Base-by-base conservation (phyloP, 129 eudicot species). In the Artemisia tridentata region DNA sequence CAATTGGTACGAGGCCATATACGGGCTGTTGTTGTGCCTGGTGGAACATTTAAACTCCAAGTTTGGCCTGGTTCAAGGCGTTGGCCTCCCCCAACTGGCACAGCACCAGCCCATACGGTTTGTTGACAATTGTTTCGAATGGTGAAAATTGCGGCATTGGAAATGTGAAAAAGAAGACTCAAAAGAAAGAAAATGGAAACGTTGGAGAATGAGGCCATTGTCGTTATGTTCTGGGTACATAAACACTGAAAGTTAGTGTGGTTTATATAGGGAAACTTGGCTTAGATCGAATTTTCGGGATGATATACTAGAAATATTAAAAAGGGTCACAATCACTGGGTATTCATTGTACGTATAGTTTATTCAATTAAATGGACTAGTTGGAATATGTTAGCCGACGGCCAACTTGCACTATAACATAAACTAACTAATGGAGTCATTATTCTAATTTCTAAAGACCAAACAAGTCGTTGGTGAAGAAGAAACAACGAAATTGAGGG, bases 21-120 rank as follows among this genome's bases (percentile, higher is more conserved):
- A 27, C 82, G 82, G 23, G 74, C 82, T 15, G 11, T 3, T 51
- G 38, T 0, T 18, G 82, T 72, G 34, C 82, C 82, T 0, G 78
- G 56, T 14, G 69, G 4, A 0, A 73, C 69, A 11, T 20, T 0
- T 3, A 87, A 9, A 0, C 45, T 14, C 95, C 88, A 85, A 0
- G 68, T 25, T 61, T 77, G 78, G 52, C 85, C 84, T 0, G 48
- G 15, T 49, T 78, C 69, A 9, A 88, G 82, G 2, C 16, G 88
- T 12, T 52, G 13, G 65, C 90, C 88, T 0, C 90, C 86, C 12
- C 82, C 84, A 0, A 81, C 81, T 0, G 66, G 74, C 12, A 54
- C 68, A 1, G 96, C 90, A 6, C 81, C 95, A 5, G 88, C 91
- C 95, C 95, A 85, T 3, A 88, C 83, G 2, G 84, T 78, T 83